Evolutionary conservation across 345 rosid genomes (phyloP).

Genomic region (Moricandia moricandioides): DNA sequence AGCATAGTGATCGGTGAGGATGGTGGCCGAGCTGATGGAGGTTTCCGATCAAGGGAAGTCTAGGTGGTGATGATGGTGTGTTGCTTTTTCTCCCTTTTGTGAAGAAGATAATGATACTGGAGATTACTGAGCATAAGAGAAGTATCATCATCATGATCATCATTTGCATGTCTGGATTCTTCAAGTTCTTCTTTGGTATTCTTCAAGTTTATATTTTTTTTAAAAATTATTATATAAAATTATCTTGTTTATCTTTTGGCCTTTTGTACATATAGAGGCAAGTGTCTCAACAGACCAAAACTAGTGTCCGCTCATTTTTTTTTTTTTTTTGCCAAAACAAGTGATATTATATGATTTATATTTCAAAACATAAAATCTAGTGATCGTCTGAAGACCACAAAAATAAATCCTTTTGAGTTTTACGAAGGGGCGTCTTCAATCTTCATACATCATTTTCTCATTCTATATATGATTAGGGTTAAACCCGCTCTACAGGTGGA

Average conservation of each 20-base stretch:
- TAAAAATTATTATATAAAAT: neutral
- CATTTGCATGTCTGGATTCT: neutral
- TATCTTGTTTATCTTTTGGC: neutral
- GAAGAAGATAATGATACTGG: neutral
- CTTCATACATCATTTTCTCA: too few species aligned
- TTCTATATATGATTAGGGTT: too few species aligned
- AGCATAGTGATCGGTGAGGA: neutral
- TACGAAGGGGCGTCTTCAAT: too few species aligned
- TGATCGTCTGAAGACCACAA: too few species aligned
- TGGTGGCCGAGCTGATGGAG: neutral
- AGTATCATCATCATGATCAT: neutral
- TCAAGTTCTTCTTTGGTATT: neutral
- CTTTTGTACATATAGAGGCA: neutral
- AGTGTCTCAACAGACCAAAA: neutral
- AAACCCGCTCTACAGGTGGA: too few species aligned
- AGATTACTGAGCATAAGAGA: neutral
- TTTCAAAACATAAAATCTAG: too few species aligned
- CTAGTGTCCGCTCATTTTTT: neutral
- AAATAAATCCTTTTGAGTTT: too few species aligned
- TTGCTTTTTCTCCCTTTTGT: neutral
- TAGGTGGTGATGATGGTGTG: neutral
- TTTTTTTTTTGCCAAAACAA: neutral
- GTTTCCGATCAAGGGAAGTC: slow-evolving; percentile 4
- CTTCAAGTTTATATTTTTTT: too few species aligned
- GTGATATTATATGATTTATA: too few species aligned